phyloP scores from a whole-genome alignment of 73 alveolate genomes.

The Paramecium tetraurelia region DNA sequence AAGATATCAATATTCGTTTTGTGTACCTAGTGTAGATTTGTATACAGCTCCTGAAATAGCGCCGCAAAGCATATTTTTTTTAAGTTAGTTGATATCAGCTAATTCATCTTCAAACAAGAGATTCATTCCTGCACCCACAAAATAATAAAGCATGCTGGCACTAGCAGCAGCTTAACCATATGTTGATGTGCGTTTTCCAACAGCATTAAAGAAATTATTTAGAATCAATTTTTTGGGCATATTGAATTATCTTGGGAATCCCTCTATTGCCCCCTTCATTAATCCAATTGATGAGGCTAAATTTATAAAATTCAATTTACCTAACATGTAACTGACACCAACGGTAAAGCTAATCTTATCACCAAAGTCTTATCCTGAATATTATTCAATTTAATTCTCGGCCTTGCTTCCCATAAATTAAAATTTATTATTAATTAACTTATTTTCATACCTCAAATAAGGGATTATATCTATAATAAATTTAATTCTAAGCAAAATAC shows the following conservation, averaged over 20 bases:
- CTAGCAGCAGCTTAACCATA: conserved; percentile 64
- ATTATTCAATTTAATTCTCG: conserved; percentile 40
- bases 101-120: conserved; percentile 59
- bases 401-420: conserved; percentile 26
- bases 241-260: conserved; percentile 47
- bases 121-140: conserved; percentile 58
- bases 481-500: not conserved
- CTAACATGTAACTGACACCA: conserved; percentile 57
- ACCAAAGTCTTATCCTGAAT: conserved; percentile 60
- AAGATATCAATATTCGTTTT: not conserved
- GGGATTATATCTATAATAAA: not conserved
- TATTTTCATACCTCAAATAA: not conserved
- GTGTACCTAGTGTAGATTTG: conserved; percentile 18
- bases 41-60: conserved; percentile 51
- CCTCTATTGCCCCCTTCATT: conserved; percentile 53
- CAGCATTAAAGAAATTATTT: conserved; percentile 59
- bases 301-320: not conserved
- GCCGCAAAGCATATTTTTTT: conserved; percentile 51
- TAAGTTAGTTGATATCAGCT: conserved; percentile 20
- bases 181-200: conserved; percentile 59
- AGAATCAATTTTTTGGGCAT: conserved; percentile 58
- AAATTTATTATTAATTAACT: conserved; percentile 4
- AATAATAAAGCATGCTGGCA: conserved; percentile 55
- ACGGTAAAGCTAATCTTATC: conserved; percentile 56
- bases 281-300: conserved; percentile 56